Evolutionary conservation across 2,329 filamentous ascomycete genomes (phyloP).

Genomic region (Neonectria faginata): DNA sequence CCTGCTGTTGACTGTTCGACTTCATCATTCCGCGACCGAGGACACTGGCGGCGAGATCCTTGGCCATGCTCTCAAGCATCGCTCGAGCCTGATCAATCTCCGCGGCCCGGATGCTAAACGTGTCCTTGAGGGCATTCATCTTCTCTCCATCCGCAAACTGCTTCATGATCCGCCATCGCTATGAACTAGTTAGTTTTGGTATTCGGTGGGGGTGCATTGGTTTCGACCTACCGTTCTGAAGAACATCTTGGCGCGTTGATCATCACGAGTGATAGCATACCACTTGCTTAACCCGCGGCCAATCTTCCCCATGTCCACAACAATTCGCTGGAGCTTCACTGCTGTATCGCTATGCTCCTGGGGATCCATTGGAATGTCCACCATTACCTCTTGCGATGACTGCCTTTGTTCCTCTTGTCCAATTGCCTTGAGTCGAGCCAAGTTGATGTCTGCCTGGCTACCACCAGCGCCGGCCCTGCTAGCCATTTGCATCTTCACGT

Average conservation of each 20-base stretch:
- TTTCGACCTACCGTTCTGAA: constrained; percentile 62
- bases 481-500: constrained; percentile 47
- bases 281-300: constrained; percentile 59
- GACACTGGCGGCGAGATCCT: constrained; percentile 56
- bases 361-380: constrained; percentile 60
- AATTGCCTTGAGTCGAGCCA: constrained; percentile 51
- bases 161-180: constrained; percentile 65
- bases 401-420: constrained; percentile 56
- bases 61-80: constrained; percentile 65
- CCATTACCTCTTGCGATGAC: constrained; percentile 54
- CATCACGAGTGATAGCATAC: constrained; percentile 62
- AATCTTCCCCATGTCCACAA: constrained; percentile 58
- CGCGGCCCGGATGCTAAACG: constrained; percentile 62
- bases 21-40: constrained; percentile 45
- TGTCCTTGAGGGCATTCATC: constrained; percentile 58
- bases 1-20: constrained; percentile 43
- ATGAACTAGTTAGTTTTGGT: constrained; percentile 48
- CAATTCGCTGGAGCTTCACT: constrained; percentile 57
- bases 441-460: constrained; percentile 37
- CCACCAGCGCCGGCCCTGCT: constrained; percentile 38
- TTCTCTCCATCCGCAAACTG: constrained; percentile 66
- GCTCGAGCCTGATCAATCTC: constrained; percentile 63
- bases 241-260: constrained; percentile 62
- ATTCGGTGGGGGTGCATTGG: background rate
- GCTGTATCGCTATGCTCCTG: constrained; percentile 59